Evolutionary conservation across 208 protist species (phyloP), one percentile per base, ranked within the genome.

Genomic region (Acanthamoeba triangularis): DNA sequence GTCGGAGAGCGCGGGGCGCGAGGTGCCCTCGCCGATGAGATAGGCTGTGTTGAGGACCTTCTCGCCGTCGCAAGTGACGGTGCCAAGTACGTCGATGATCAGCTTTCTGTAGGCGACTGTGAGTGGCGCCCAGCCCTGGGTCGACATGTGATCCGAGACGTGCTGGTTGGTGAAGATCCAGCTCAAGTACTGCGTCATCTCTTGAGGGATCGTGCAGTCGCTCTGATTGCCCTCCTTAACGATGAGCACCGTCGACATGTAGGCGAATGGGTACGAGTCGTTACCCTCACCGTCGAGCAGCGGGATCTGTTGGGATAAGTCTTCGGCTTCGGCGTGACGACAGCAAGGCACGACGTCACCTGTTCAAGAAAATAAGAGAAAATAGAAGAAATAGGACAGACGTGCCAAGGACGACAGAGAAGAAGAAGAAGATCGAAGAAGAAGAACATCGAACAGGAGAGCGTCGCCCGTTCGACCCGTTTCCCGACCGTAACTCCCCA

Each of bases 161-260:
- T 35, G 84, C 33, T 91, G 56, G 84, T 91, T 91, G 56, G 35
- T 41, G 18, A 28, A 6, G 5, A 69, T 30, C 84, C 84, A 91
- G 84, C 84, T 91, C 20, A 91, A 16, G 84, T 49, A 91, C 33
- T 49, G 49, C 23, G 35, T 23, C 59, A 91, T 13, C 84, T 91
- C 84, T 23, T 91, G 59, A 18, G 59, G 6, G 35, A 41, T 67
- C 14, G 49, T 25, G 28, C 84, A 91, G 59, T 91, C 84, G 35
- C 6, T 28, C 16, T 7, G 5, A 35, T 67, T 67, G 84, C 84
- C 59, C 18, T 67, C n/a, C 8, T 28, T 23, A 35, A n/a, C 14
- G 20, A 65, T 35, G 84, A 91, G 4, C 25, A 69, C 25, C 0
- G 49, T 72, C 14, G 84, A 7, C 56, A 91, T 28, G 23, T 91